Evolutionary conservation across 106 monocot genomes (phyloP).

Genomic region (Amphibolis antarctica): DNA sequence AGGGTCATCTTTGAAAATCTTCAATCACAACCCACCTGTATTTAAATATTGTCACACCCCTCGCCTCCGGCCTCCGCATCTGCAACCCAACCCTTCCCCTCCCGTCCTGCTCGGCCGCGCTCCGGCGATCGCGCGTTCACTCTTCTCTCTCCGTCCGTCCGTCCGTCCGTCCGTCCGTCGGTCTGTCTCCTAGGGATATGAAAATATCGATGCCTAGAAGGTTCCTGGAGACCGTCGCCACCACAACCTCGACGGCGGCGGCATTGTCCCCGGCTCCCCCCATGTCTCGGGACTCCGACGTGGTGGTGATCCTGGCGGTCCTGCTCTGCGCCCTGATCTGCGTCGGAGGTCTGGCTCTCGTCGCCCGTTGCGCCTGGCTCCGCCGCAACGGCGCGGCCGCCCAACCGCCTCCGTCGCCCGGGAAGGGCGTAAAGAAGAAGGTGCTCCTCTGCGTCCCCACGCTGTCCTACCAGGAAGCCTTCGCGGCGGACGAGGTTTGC

Average conservation of each 20-base stretch:
- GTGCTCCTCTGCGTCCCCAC: constrained; percentile 25
- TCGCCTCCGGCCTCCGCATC: background rate
- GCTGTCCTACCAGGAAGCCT: constrained; percentile 14
- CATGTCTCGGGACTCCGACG: constrained; percentile 26
- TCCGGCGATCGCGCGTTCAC: no score
- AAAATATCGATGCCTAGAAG: background rate
- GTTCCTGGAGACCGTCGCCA: background rate
- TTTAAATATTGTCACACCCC: background rate
- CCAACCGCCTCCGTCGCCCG: background rate
- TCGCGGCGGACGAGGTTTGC: background rate
- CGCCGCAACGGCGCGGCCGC: constrained; percentile 10
- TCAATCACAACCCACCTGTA: background rate
- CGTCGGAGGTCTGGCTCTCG: constrained; percentile 45
- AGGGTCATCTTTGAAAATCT: background rate
- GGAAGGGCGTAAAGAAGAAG: constrained; percentile 37
- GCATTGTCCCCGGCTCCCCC: background rate
- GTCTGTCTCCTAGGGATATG: no score
- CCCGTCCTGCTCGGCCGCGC: no score
- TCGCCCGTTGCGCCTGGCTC: constrained; percentile 46
- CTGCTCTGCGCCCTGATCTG: constrained; percentile 63
- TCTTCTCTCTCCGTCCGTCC: background rate
- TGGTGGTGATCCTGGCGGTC: constrained; percentile 50
- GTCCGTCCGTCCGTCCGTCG: no score
- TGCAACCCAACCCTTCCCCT: background rate
- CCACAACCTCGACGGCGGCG: background rate